Conservation (phyloP, 2,329 filamentous ascomycete genomes). For the Chaetomiaceae sp. region DNA sequence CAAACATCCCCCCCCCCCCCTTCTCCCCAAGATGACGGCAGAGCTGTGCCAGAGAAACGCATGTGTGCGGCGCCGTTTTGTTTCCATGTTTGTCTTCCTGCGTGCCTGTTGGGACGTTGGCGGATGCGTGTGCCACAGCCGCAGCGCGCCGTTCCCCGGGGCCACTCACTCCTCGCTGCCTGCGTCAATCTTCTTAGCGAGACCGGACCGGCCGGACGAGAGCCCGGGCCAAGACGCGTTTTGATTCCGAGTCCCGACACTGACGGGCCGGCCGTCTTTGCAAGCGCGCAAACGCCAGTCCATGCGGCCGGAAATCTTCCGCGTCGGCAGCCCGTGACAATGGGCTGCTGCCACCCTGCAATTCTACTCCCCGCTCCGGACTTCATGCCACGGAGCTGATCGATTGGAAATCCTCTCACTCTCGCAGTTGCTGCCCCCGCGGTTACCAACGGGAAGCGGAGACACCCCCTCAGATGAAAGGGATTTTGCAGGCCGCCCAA, state of each 20-base stretch:
- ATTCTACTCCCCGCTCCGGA: slow-evolving; percentile 4
- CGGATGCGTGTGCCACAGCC: slow-evolving; percentile 1
- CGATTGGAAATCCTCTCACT: slow-evolving; percentile 1
- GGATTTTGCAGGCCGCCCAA: slow-evolving; percentile 14
- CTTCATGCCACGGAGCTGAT: neutral
- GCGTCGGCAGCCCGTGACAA: neutral
- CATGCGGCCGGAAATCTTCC: neutral
- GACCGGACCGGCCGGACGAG: slow-evolving; percentile 17
- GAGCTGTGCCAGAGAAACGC: slow-evolving; percentile 21
- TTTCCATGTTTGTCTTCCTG: slow-evolving; percentile 13
- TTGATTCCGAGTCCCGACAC: slow-evolving; percentile 11
- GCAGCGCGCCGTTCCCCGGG: slow-evolving; percentile 10
- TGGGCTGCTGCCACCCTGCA: slow-evolving; percentile 16
- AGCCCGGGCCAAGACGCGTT: slow-evolving; percentile 14
- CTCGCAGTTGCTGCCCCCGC: neutral
- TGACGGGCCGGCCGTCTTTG: slow-evolving; percentile 8
- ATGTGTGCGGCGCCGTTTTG: slow-evolving; percentile 12
- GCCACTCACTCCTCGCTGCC: slow-evolving; percentile 1
- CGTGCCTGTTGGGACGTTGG: slow-evolving; percentile 10
- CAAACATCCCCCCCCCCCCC: slow-evolving; percentile 5
- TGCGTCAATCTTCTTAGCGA: slow-evolving; percentile 17
- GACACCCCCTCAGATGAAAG: slow-evolving; percentile 8
- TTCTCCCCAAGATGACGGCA: too few species aligned
- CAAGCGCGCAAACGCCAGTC: too few species aligned
- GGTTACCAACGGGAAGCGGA: slow-evolving; percentile 8